Evolutionary conservation across 2,329 filamentous ascomycete genomes (phyloP), one percentile per base, ranked within the genome.

Genomic region (Talaromyces rugulosus): DNA sequence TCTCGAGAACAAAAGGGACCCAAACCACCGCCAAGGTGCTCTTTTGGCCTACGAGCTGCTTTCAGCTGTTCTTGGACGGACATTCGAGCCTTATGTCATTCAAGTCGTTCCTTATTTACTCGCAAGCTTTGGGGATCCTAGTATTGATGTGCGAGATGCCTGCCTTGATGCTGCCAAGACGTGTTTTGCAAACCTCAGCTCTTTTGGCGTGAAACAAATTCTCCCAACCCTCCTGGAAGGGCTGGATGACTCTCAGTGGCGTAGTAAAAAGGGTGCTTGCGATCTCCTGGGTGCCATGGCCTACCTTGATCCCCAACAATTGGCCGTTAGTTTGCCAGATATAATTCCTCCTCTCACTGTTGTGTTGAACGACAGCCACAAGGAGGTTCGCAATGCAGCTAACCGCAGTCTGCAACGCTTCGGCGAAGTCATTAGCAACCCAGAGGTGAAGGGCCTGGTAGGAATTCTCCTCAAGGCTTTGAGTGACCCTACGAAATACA

Each of bases 211-310:
- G 63, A 96, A 96, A 78, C 85, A 95, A 72, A 93, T 99, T 66
- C 81, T 99, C 66, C 95, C 95, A 3, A 96, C 91, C 12, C 84
- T 99, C 7, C 84, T 99, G 2, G 88, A 95, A 66, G 95, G 96
- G 62, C 85, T 99, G 9, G 93, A 98, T 66, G 95, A 99, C 66
- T 87, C 91, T 59, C 94, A 98, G 75, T 99, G 95, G 95, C 89
- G 95, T 71, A 98, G 92, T 79, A 98, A 99, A 78, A 96, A 96
- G 80, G 95, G 96, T 68, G 95, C 95, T 59, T 99, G 95, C 72
- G 95, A 99, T 73, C 88, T 96, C 30, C 84, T 99, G 14, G 95
- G 95, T 74, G 95, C 95, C 65, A 99, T 99, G 95, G 96, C 95
- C 5, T 99, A 99, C 74, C 85, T 99, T 34, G 95, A 98, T 74